Evolutionary conservation across 768 basidiomycete genomes (phyloP), one percentile per base, ranked within the genome.

Genomic region (Pleurotus giganteus): DNA sequence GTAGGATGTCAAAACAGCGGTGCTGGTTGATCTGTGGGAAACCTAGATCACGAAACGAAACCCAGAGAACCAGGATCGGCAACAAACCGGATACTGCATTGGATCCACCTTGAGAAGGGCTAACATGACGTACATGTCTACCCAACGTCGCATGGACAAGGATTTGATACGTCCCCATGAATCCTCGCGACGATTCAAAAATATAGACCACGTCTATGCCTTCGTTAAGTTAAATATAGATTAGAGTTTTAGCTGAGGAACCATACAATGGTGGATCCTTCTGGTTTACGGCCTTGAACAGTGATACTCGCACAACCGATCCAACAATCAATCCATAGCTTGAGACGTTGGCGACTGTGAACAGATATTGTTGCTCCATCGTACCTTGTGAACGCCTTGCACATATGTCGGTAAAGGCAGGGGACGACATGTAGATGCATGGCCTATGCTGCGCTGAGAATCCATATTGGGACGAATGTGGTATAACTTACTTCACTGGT

Each of bases 251-350:
- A 29, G 6, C 21, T 24, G 11, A 27, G 36, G 27, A 11, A n/a
- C 60, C 67, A 56, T 57, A 67, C 49, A 24, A 37, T 51, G 21
- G 17, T 26, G 13, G 29, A 32, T 4, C 68, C 63, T 63, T 66
- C 28, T n/a, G 28, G 24, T 29, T 47, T 59, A 12, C 54, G 58
- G 27, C 58, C 60, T 21, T 63, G 78, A 4, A 88, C 78, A 13
- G 85, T 61, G 15, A 91, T 76, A 53, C 76, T 75, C 1, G 82
- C 83, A 60, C 86, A 91, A 4, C 84, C 82, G 5, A 88, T 74
- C 89, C 90, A 94, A 60, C 85, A 86, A 53, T 83, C 80, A 28
- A 90, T 74, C 75, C 89, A 82, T 24, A 67, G 63, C 60, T 83
- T 81, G 24, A 83, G 76, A 47, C 80, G 77, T 26, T 57, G 57